phyloP scores from a whole-genome alignment of 768 basidiomycete genomes.

The Agaricus blazei region DNA sequence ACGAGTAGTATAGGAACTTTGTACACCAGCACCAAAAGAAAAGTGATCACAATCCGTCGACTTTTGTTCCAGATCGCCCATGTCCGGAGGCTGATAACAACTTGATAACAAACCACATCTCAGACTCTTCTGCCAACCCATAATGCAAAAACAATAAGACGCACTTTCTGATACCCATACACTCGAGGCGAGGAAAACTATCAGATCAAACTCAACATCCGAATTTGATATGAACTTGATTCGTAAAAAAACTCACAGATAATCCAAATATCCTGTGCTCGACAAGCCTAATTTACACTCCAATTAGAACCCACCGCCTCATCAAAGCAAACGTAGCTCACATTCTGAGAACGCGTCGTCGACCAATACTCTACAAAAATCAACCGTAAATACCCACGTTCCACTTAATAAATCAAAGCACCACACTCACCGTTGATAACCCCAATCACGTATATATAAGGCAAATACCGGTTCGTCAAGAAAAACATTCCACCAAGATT shows the following conservation, averaged over 20 bases:
- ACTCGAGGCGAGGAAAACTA: background rate
- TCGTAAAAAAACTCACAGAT: no score
- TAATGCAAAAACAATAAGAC: background rate
- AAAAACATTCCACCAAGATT: background rate
- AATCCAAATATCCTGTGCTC: no score
- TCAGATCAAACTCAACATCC: no score
- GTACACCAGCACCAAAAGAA: background rate
- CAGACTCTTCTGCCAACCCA: background rate
- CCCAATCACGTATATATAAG: background rate
- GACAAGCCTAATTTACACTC: no score
- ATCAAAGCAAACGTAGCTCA: no score
- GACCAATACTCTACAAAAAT: no score
- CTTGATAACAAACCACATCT: background rate
- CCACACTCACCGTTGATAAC: background rate
- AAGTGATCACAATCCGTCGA: background rate
- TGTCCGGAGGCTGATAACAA: background rate
- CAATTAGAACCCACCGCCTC: no score
- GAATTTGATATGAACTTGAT: no score
- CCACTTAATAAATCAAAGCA: no score
- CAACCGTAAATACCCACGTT: no score
- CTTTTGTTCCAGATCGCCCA: conserved; percentile 8
- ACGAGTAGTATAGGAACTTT: background rate
- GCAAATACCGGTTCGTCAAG: conserved; percentile 6
- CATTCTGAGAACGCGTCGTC: no score
- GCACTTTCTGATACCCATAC: background rate